Evolutionary conservation across 2,329 filamentous ascomycete species (phyloP).

Genomic region (Aspergillus spinulosporus): DNA sequence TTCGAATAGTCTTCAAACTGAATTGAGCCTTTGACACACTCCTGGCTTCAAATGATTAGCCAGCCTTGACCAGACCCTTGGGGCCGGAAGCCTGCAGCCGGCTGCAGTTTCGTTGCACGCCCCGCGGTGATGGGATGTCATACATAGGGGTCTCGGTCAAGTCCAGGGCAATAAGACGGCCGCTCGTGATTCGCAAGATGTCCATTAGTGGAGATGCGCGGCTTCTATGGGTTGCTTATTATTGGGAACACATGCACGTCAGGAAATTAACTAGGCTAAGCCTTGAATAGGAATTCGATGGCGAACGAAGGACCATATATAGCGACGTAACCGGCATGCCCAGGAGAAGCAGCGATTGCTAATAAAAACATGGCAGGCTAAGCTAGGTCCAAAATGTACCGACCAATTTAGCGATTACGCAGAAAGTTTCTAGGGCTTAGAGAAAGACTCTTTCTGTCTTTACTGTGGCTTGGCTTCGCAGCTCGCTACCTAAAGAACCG

Average conservation of each 20-base stretch:
- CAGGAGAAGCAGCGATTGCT: not conserved
- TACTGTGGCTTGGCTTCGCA: conserved; percentile 8
- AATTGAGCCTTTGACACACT: not conserved
- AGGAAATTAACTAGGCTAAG: not conserved
- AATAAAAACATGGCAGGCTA: not conserved
- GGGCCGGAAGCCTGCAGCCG: not conserved
- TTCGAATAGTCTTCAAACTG: not conserved
- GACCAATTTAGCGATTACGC: not conserved
- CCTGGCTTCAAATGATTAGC: not conserved
- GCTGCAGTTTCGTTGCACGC: not conserved
- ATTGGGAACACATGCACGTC: not conserved
- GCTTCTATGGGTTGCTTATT: not conserved
- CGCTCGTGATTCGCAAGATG: not conserved
- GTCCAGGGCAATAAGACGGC: not conserved
- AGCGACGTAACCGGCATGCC: conserved; percentile 1
- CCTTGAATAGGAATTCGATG: not conserved
- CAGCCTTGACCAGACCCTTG: not conserved
- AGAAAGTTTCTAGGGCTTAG: conserved; percentile 4
- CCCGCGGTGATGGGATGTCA: conserved; percentile 1
- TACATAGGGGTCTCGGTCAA: not conserved
- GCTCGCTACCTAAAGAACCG: conserved; percentile 1
- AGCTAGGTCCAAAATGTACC: not conserved
- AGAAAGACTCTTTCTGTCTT: conserved; percentile 1
- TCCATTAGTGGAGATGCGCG: not conserved
- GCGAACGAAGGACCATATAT: not conserved